Evolutionary conservation across 495 filamentous ascomycete species (phyloP).

Genomic region (Gamarada debralockiae): DNA sequence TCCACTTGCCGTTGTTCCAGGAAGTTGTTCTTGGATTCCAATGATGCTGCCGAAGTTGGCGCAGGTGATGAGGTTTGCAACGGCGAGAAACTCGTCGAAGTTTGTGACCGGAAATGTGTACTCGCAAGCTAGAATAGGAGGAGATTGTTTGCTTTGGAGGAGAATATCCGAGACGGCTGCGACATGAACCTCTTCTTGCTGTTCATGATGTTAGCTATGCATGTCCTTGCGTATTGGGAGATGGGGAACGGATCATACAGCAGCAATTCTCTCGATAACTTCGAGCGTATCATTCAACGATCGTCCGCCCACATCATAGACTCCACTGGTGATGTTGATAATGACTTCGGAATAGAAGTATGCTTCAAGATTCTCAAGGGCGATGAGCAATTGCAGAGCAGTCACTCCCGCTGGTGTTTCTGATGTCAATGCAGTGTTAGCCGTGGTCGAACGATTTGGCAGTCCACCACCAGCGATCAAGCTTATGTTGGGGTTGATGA

Average conservation of each 20-base stretch:
- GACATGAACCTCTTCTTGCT: conserved; percentile 1
- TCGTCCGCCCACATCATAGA: neutral
- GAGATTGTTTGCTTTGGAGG: neutral
- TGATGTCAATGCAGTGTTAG: neutral
- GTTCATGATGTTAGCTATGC: neutral
- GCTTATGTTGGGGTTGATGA: conserved; percentile 3
- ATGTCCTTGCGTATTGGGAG: neutral
- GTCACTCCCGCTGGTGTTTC: neutral
- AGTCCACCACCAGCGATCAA: conserved; percentile 1
- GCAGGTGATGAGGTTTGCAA: neutral
- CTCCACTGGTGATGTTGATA: conserved; percentile 3
- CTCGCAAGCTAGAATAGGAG: neutral
- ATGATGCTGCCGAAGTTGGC: conserved; percentile 1
- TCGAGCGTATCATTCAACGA: neutral
- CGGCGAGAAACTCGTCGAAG: neutral
- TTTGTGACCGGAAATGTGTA: neutral
- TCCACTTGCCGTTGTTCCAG: neutral
- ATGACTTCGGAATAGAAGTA: neutral
- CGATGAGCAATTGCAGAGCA: neutral
- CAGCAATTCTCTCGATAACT: conserved; percentile 3
- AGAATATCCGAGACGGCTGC: neutral
- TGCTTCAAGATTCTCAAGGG: conserved; percentile 5
- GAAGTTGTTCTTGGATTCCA: neutral
- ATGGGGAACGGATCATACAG: too few species aligned
- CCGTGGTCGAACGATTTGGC: neutral